Evolutionary conservation across 1,139 yeast genomes (phyloP).

Genomic region (Hyphopichia buzzinii): DNA sequence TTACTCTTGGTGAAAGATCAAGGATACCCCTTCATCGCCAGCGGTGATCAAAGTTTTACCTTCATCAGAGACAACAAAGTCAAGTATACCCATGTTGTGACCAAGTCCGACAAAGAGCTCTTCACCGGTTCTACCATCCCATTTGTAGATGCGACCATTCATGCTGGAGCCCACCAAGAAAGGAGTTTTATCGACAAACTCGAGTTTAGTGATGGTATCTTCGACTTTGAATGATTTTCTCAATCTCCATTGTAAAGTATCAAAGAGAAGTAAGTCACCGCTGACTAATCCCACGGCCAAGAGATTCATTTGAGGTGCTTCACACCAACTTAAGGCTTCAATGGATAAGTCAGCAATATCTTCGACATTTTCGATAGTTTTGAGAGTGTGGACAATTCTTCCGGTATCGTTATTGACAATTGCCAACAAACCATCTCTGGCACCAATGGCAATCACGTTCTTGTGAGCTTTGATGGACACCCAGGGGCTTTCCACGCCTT

Average conservation of each 20-base stretch:
- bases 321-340: slow-evolving; percentile 86
- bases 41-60: slow-evolving; percentile 81
- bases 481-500: slow-evolving; percentile 84
- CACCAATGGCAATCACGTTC: slow-evolving; percentile 67
- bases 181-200: slow-evolving; percentile 59
- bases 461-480: slow-evolving; percentile 56
- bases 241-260: slow-evolving; percentile 81
- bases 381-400: slow-evolving; percentile 60
- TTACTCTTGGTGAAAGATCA: slow-evolving; percentile 49
- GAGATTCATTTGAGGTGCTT: slow-evolving; percentile 49
- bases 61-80: slow-evolving; percentile 62
- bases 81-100: slow-evolving; percentile 91
- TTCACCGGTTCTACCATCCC: slow-evolving; percentile 86
- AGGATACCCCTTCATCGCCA: slow-evolving; percentile 96
- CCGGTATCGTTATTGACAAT: slow-evolving; percentile 76
- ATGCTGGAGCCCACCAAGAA: slow-evolving; percentile 69
- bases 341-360: slow-evolving; percentile 75
- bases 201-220: slow-evolving; percentile 81
- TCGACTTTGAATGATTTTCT: slow-evolving; percentile 67
- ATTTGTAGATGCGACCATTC: slow-evolving; percentile 82
- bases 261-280: slow-evolving; percentile 81
- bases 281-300: slow-evolving; percentile 88
- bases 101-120: slow-evolving; percentile 80
- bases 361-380: slow-evolving; percentile 60
- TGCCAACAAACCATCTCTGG: slow-evolving; percentile 81